Percentiles rank a stretch among this genome's conserved stretches.
phyloP scores from a whole-genome alignment of 148 eudicot genomes.

The Euryodendron excelsum region DNA sequence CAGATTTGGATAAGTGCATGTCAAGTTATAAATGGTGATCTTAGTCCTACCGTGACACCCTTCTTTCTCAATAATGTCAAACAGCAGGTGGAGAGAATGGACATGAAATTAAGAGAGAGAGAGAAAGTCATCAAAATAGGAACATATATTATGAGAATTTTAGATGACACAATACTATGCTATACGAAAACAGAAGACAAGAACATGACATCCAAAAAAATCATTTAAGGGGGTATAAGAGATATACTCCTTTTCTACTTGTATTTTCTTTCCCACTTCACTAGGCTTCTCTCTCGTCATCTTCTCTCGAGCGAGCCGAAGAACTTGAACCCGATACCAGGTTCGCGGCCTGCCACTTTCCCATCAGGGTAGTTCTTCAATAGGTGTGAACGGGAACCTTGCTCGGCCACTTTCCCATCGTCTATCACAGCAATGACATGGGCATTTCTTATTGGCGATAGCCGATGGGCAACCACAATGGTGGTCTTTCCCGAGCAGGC shows the following conservation, averaged over 20 bases:
- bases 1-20: not conserved
- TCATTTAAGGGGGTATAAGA: slow-evolving; percentile 25
- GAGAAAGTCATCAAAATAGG: slow-evolving; percentile 8
- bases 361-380: slow-evolving; percentile 87
- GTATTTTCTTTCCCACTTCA: not conserved
- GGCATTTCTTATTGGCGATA: slow-evolving; percentile 85
- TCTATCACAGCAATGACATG: slow-evolving; percentile 92
- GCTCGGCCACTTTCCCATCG: slow-evolving; percentile 94
- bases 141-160: slow-evolving; percentile 37
- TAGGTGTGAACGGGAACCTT: slow-evolving; percentile 85
- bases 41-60: not conserved
- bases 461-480: slow-evolving; percentile 85
- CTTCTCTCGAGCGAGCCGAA: slow-evolving; percentile 52
- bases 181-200: slow-evolving; percentile 31
- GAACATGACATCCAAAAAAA: slow-evolving; percentile 39
- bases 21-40: not conserved
- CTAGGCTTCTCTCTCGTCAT: slow-evolving; percentile 34
- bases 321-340: slow-evolving; percentile 69
- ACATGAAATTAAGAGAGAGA: too few species aligned
- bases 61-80: not conserved
- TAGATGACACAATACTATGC: slow-evolving; percentile 42
- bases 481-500: slow-evolving; percentile 91
- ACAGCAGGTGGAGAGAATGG: not conserved
- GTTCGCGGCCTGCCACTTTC: slow-evolving; percentile 66
- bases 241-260: slow-evolving; percentile 23